These are phyloP conservation scores for Tilletia caries DNA, from an alignment of 1,284 basidiomycete genomes.

Conservation along the genomic window DNA sequence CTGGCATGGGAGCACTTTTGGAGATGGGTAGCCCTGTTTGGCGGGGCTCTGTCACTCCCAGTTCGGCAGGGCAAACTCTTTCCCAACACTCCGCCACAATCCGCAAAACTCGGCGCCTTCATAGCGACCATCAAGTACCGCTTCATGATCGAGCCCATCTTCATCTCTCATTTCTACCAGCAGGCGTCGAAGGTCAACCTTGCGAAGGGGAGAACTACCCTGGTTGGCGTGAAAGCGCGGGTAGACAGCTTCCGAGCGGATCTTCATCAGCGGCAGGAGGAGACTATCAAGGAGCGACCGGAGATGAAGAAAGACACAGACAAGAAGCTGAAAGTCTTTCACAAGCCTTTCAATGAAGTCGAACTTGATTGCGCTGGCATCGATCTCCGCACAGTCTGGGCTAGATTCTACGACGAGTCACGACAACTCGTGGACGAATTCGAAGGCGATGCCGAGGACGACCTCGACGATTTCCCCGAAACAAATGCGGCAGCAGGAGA, in stretches of 20 bases:
- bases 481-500: background rate
- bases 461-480: conserved; percentile 29
- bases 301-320: conserved; percentile 29
- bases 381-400: conserved; percentile 74
- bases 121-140: conserved; percentile 91
- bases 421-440: conserved; percentile 36
- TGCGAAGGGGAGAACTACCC: conserved; percentile 72
- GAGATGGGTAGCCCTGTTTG: conserved; percentile 85
- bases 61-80: conserved; percentile 82
- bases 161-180: conserved; percentile 81
- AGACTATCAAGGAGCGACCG: conserved; percentile 58
- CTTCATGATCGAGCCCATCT: conserved; percentile 72
- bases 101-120: conserved; percentile 84
- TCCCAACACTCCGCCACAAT: conserved; percentile 67
- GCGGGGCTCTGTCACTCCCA: conserved; percentile 73
- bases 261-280: conserved; percentile 87
- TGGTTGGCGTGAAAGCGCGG: conserved; percentile 77
- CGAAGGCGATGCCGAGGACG: conserved; percentile 33
- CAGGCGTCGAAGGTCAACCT: conserved; percentile 74
- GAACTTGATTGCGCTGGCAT: conserved; percentile 77
- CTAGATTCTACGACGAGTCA: conserved; percentile 55
- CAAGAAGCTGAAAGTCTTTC: conserved; percentile 46
- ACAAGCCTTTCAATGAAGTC: conserved; percentile 89
- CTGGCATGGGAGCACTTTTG: conserved; percentile 85
- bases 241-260: conserved; percentile 80